These are phyloP conservation scores for Ophidiomyces ophidiicola DNA, from an alignment of 2,329 filamentous ascomycete species.

Conservation along the genomic window DNA sequence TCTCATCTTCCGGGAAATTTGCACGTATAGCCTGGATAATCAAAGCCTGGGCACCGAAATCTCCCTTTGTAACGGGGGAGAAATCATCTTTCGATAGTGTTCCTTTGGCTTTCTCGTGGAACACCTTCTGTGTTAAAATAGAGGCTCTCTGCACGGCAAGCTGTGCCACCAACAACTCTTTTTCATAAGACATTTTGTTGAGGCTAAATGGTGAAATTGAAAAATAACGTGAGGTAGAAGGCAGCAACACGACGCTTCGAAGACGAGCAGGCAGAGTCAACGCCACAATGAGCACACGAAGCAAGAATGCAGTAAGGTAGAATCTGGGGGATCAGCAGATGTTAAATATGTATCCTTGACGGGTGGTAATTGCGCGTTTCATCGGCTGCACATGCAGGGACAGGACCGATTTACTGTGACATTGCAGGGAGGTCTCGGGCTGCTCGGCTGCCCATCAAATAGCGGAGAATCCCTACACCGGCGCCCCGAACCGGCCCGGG, in stretches of 20 bases:
- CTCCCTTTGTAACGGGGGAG: slow-evolving; percentile 92
- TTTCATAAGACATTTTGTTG: slow-evolving; percentile 46
- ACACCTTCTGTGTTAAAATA: slow-evolving; percentile 63
- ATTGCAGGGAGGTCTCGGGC: slow-evolving; percentile 9
- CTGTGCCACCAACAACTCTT: slow-evolving; percentile 71
- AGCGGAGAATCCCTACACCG: no score
- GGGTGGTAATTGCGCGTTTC: slow-evolving; percentile 3
- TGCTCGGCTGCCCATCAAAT: no score
- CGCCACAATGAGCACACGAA: slow-evolving; percentile 30
- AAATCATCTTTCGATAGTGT: slow-evolving; percentile 90
- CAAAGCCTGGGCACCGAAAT: slow-evolving; percentile 93
- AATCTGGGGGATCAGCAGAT: slow-evolving; percentile 5
- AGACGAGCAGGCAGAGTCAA: slow-evolving; percentile 26
- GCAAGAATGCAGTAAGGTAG: slow-evolving; percentile 6
- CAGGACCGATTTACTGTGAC: slow-evolving; percentile 6
- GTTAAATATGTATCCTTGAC: slow-evolving; percentile 8
- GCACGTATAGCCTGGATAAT: slow-evolving; percentile 83
- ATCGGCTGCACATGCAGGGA: slow-evolving; percentile 10
- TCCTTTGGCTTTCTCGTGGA: slow-evolving; percentile 83
- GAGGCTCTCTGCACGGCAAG: slow-evolving; percentile 77
- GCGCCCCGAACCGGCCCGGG: no score
- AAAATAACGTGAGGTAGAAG: slow-evolving; percentile 15
- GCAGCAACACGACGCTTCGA: slow-evolving; percentile 21
- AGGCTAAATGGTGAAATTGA: slow-evolving; percentile 18
- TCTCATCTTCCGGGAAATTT: slow-evolving; percentile 80